Percentiles rank a stretch among this genome's conserved stretches.
These are phyloP conservation scores for Litsea cubeba DNA, from an alignment of 164 flowering plant species.

Conservation along the genomic window DNA sequence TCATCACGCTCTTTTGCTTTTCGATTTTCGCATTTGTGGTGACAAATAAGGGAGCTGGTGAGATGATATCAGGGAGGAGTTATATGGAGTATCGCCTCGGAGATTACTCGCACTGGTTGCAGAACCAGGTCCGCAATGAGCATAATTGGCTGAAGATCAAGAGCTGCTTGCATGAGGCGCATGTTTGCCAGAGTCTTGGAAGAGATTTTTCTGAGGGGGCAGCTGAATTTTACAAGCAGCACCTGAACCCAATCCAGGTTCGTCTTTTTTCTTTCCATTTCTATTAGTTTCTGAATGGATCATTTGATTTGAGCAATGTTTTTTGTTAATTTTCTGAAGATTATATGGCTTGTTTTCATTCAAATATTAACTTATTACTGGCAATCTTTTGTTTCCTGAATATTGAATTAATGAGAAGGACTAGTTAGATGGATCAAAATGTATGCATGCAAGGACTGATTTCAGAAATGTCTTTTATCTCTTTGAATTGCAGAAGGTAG, in stretches of 20 bases:
- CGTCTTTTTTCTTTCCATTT: not conserved
- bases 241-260: slow-evolving; percentile 7
- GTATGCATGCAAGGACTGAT: no score
- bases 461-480: no score
- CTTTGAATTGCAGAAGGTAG: no score
- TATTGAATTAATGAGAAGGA: not conserved
- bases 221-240: slow-evolving; percentile 5
- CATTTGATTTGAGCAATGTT: not conserved
- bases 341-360: not conserved
- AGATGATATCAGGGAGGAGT: slow-evolving; percentile 30
- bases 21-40: slow-evolving; percentile 41
- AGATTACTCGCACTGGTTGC: slow-evolving; percentile 62
- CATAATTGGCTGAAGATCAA: slow-evolving; percentile 42
- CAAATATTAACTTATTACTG: no score
- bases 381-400: not conserved
- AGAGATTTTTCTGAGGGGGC: not conserved
- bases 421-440: no score
- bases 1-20: slow-evolving; percentile 33
- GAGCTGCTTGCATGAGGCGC: slow-evolving; percentile 46
- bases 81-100: slow-evolving; percentile 37
- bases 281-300: not conserved
- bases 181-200: slow-evolving; percentile 23
- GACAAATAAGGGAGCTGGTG: slow-evolving; percentile 49
- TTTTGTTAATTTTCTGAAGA: not conserved
- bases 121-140: slow-evolving; percentile 33